phyloP scores from a whole-genome alignment of 148 eudicot genomes.

The Camellia lanceoleosa region DNA sequence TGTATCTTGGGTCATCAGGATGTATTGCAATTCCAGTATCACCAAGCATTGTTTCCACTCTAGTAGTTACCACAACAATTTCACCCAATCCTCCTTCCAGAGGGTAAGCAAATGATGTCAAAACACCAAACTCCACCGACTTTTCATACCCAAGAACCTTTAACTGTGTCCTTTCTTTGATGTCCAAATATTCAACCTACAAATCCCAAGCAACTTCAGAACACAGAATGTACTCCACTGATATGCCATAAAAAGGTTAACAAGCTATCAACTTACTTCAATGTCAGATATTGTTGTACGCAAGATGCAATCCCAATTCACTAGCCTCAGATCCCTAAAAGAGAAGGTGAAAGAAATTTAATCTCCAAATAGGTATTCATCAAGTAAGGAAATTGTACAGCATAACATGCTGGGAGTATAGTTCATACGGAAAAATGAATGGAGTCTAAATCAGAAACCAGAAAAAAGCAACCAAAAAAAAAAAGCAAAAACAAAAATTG shows the following conservation, averaged over 20 bases:
- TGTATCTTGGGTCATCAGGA: constrained; percentile 82
- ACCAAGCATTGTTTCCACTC: constrained; percentile 97
- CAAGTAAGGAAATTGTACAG: not conserved
- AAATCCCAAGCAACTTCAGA: constrained; percentile 19
- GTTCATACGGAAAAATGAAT: not conserved
- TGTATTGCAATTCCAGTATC: constrained; percentile 96
- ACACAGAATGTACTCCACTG: not conserved
- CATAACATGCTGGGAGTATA: not conserved
- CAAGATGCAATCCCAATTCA: constrained; percentile 94
- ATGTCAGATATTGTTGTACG: constrained; percentile 94
- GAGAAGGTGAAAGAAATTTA: constrained; percentile 9
- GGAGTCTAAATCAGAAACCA: too few species aligned
- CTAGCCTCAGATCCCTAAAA: constrained; percentile 71
- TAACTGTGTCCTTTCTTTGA: constrained; percentile 66
- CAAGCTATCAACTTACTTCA: constrained; percentile 46
- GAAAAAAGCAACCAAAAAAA: too few species aligned
- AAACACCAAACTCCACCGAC: constrained; percentile 79
- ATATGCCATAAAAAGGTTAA: constrained; percentile 2
- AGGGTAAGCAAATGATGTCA: constrained; percentile 91
- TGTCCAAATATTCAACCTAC: constrained; percentile 80
- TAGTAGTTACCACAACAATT: constrained; percentile 93
- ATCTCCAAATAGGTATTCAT: not conserved
- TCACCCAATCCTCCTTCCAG: constrained; percentile 72
- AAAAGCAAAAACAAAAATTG: too few species aligned
- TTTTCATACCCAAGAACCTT: constrained; percentile 81